Base-by-base conservation (phyloP, 2,329 filamentous ascomycete species). In the Diaporthe destruens region DNA sequence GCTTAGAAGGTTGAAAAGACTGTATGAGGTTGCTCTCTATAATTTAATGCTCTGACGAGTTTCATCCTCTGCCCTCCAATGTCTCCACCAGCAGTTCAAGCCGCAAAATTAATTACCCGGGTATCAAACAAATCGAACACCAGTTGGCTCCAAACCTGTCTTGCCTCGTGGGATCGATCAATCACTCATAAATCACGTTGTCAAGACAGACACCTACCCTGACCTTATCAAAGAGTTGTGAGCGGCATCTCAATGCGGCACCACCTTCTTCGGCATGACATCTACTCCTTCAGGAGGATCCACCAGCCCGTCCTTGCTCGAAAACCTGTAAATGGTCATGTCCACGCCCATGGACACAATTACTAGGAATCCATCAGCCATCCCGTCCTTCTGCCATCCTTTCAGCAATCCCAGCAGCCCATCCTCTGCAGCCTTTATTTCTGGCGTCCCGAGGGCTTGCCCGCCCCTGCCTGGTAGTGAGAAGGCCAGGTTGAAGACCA, bases 301-400 rank as follows among this genome's bases (percentile, higher is more conserved):
- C 23, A 65, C 44, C 20, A 65, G 29, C 6, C 59, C 59, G 20
- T 49, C 29, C 29, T 49, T 34, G 9, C 59, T 29, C 20, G 42
- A 65, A 32, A 65, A 49, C 29, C 29, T 51, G 29, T 51, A 36
- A 49, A 51, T 36, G 18, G 9, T 34, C 42, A 65, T 7, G 12
- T 49, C 59, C 8, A 65, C 20, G 9, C 59, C 59, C 59, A 63
- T 65, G 29, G 59, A 65, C 29, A 65, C 42, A 36, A 49, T 20
- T 1, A 36, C 59, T 18, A 65, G 25, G 29, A 65, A 65, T 9
- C 59, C 59, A 9, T 65, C 59, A 9, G 18, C 32, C 59, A 65
- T 65, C 6, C 42, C 59, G 34, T 65, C 59, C 4, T 49, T 34
- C 6, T 65, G 59, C 59, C 42, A 65, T 36, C 20, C 44, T 8